phyloP scores from a whole-genome alignment of 208 protist species.

The Acanthamoeba lenticulata region DNA sequence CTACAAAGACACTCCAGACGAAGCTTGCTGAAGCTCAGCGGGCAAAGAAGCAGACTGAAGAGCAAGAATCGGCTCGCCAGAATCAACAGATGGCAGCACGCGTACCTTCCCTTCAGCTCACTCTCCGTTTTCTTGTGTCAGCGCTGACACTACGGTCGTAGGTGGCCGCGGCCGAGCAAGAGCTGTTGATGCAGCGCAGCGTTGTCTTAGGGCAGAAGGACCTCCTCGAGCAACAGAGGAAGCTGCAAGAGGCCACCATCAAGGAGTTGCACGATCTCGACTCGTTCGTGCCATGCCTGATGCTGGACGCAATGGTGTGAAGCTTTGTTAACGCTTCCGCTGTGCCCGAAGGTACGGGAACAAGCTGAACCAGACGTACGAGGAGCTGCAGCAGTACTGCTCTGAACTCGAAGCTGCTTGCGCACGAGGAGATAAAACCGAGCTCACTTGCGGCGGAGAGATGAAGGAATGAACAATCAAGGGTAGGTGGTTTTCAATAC shows the following conservation, averaged over 20 bases:
- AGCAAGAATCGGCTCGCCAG: too few relatives aligned
- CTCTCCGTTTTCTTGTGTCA: not conserved
- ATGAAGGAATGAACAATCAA: not conserved
- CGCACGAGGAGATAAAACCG: not conserved
- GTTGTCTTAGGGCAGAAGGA: not conserved
- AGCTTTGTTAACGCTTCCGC: not conserved
- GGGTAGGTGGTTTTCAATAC: too few relatives aligned
- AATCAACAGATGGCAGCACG: too few relatives aligned
- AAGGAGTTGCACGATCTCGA: slow-evolving; percentile 49
- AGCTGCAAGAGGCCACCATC: slow-evolving; percentile 42
- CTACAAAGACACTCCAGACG: too few relatives aligned
- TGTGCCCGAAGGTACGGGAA: not conserved
- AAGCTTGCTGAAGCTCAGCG: too few relatives aligned
- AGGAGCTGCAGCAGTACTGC: slow-evolving; percentile 36
- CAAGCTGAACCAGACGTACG: slow-evolving; percentile 1
- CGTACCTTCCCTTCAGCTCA: not conserved
- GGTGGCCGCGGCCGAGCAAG: not conserved
- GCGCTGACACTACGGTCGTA: not conserved
- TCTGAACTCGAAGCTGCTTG: not conserved
- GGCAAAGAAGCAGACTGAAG: too few relatives aligned
- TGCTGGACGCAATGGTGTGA: too few relatives aligned
- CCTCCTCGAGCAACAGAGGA: slow-evolving; percentile 19
- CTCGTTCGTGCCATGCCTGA: not conserved
- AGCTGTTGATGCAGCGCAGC: not conserved
- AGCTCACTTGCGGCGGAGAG: too few relatives aligned